Conservation (phyloP, 371 early-diverging fungal species). For the Mucor circinelloides region DNA sequence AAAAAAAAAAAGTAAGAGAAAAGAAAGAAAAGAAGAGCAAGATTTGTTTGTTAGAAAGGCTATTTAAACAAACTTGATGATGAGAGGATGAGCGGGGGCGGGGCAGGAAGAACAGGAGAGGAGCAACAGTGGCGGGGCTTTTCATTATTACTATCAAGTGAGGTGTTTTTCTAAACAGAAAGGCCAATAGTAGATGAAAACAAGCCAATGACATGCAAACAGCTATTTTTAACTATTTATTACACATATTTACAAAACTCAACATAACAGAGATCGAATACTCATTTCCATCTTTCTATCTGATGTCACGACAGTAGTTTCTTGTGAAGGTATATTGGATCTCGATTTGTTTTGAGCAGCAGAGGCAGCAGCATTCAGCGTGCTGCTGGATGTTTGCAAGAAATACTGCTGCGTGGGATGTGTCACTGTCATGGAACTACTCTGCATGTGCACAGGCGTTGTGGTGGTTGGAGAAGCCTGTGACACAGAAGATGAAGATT, state of each 20-base stretch:
- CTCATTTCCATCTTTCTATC: conserved; percentile 36
- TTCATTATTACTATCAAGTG: not conserved
- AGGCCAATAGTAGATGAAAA: not conserved
- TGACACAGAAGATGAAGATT: conserved; percentile 1
- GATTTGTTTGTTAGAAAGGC: not conserved
- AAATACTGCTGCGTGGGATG: conserved; percentile 53
- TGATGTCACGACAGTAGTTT: conserved; percentile 17
- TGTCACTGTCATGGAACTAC: conserved; percentile 21
- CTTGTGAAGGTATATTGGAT: conserved; percentile 3
- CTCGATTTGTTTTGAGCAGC: conserved; percentile 33
- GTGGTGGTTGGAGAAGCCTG: conserved; percentile 6
- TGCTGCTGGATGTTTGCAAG: conserved; percentile 46
- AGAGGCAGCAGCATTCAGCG: conserved; percentile 45
- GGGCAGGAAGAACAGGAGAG: too few relatives aligned
- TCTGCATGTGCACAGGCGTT: not conserved
- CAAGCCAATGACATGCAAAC: not conserved
- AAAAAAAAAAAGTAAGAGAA: not conserved
- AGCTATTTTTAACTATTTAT: conserved; percentile 1
- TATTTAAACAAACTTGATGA: not conserved
- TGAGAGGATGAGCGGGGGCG: not conserved
- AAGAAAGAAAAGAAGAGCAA: conserved; percentile 4
- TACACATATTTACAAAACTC: conserved; percentile 5
- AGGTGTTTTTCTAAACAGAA: not conserved
- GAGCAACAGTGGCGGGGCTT: not conserved
- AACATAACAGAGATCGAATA: conserved; percentile 40